Conservation (phyloP, 108 stramenopile species). For the Cylindrotheca closterium region DNA sequence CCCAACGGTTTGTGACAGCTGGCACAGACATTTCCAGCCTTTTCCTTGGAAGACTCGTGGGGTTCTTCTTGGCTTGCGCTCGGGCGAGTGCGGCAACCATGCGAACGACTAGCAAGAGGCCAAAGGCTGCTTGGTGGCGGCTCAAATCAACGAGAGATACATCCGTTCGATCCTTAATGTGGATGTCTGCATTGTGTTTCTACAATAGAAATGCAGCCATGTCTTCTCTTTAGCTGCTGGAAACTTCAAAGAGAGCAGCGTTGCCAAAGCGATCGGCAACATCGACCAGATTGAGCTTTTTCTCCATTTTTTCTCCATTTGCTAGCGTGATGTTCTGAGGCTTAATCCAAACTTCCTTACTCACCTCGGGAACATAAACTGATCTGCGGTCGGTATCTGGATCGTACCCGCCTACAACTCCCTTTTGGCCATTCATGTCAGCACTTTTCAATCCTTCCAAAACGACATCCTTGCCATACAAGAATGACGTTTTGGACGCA, state of each 20-base stretch:
- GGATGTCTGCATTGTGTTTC: background rate
- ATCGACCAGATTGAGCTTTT: slow-evolving; percentile 10
- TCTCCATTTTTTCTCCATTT: no score
- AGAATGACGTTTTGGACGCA: slow-evolving; percentile 22
- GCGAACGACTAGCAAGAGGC: background rate
- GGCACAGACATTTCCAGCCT: no score
- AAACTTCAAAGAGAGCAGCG: slow-evolving; percentile 28
- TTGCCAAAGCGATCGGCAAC: slow-evolving; percentile 29
- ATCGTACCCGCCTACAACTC: no score
- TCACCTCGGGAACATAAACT: no score
- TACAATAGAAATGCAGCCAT: slow-evolving; percentile 38
- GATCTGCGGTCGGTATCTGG: no score
- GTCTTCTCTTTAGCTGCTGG: slow-evolving; percentile 27
- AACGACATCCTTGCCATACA: slow-evolving; percentile 20
- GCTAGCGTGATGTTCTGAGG: background rate
- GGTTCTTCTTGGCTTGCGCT: background rate
- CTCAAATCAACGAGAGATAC: background rate
- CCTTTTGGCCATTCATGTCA: no score
- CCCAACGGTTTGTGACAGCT: background rate
- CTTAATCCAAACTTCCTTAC: background rate
- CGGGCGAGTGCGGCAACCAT: background rate
- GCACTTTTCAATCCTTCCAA: background rate
- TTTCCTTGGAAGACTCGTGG: background rate
- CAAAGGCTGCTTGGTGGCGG: background rate
- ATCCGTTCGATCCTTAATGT: slow-evolving; percentile 14